Conservation (phyloP, 495 filamentous ascomycete species). For the Penicillium soppii region DNA sequence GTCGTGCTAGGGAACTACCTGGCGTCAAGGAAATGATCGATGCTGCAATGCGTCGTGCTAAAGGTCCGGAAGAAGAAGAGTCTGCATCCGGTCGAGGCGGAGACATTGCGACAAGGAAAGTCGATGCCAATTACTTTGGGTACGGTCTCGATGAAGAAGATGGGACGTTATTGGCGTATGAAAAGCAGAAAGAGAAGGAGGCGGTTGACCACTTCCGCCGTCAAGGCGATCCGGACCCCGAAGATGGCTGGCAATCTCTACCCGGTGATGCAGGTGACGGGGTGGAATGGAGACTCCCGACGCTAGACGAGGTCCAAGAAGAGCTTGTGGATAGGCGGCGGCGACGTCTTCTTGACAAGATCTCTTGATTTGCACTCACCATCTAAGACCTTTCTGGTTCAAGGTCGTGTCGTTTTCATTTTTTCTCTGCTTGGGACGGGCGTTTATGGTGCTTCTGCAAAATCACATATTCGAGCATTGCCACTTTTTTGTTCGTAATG, state of each 20-base stretch:
- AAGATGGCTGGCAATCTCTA: conserved; percentile 75
- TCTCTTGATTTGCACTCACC: too few species aligned
- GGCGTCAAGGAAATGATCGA: conserved; percentile 98
- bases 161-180: conserved; percentile 77
- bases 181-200: conserved; percentile 79
- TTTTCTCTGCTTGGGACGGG: conserved; percentile 18
- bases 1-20: conserved; percentile 83
- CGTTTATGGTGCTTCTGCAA: conserved; percentile 27
- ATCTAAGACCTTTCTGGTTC: too few species aligned
- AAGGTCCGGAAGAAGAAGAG: conserved; percentile 61
- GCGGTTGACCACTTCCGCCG: conserved; percentile 64
- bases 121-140: conserved; percentile 95
- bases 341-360: conserved; percentile 75
- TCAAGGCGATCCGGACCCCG: conserved; percentile 42
- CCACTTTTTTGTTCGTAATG: conserved; percentile 6
- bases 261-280: conserved; percentile 87
- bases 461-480: conserved; percentile 23
- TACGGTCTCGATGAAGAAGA: conserved; percentile 95
- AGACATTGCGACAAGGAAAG: conserved; percentile 72
- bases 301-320: conserved; percentile 84
- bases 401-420: conserved; percentile 6
- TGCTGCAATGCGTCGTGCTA: conserved; percentile 52
- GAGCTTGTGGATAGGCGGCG: conserved; percentile 87
- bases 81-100: conserved; percentile 59
- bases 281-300: conserved; percentile 79